phyloP scores from a whole-genome alignment of 2,329 filamentous ascomycete genomes.

The Myotisia sp. region DNA sequence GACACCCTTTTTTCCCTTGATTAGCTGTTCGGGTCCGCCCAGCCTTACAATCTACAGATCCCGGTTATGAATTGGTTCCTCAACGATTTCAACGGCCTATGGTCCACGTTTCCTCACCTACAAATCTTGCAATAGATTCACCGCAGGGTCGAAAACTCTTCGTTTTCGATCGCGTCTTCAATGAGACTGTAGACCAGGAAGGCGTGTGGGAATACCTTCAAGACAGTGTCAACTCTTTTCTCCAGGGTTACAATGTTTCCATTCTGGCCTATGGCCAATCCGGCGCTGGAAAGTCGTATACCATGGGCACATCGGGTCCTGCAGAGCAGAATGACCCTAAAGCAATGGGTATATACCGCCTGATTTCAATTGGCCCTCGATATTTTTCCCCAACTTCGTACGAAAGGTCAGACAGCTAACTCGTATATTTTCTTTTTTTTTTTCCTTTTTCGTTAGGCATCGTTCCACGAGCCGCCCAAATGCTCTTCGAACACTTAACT shows the following conservation, averaged over 20 bases:
- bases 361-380: too few species aligned
- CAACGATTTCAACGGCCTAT: constrained; percentile 88
- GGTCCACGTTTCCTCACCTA: constrained; percentile 76
- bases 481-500: constrained; percentile 61
- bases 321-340: constrained; percentile 56
- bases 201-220: constrained; percentile 88
- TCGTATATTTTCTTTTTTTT: constrained; percentile 8
- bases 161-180: constrained; percentile 90
- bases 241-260: constrained; percentile 97
- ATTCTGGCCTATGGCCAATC: constrained; percentile 95
- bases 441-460: constrained; percentile 48
- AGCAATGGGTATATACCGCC: constrained; percentile 73
- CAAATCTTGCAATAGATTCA: constrained; percentile 75
- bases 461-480: constrained; percentile 77
- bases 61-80: constrained; percentile 86
- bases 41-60: constrained; percentile 66
- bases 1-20: constrained; percentile 11
- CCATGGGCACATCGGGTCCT: constrained; percentile 91
- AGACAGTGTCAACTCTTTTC: constrained; percentile 78
- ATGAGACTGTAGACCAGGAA: constrained; percentile 67
- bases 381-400: too few species aligned
- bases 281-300: constrained; percentile 93
- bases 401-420: too few species aligned
- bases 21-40: constrained; percentile 86
- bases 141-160: constrained; percentile 89